These are phyloP conservation scores for Rhizopogon vesiculosus DNA, from an alignment of 768 basidiomycete species.

Conservation along the genomic window DNA sequence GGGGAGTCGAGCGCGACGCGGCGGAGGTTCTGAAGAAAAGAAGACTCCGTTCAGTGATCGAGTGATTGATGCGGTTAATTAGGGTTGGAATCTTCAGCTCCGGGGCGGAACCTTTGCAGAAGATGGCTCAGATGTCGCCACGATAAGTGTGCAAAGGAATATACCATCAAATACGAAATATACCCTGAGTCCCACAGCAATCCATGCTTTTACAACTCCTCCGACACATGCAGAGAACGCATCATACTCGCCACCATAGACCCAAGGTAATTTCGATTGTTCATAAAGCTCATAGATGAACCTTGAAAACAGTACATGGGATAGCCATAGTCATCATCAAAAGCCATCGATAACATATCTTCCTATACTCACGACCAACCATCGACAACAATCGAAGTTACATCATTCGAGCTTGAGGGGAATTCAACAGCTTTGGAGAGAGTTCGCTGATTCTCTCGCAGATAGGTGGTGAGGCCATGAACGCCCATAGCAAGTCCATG, in stretches of 20 bases:
- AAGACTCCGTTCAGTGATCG: constrained; percentile 54
- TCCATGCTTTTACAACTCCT: constrained; percentile 61
- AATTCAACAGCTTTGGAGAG: constrained; percentile 36
- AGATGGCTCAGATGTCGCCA: neutral
- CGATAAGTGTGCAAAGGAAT: constrained; percentile 10
- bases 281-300: constrained; percentile 71
- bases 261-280: constrained; percentile 67
- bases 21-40: constrained; percentile 81
- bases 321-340: constrained; percentile 6
- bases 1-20: constrained; percentile 52
- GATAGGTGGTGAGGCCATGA: constrained; percentile 47
- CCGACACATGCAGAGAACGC: constrained; percentile 47
- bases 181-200: constrained; percentile 55
- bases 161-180: constrained; percentile 84
- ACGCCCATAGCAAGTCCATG: constrained; percentile 39
- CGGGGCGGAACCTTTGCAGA: constrained; percentile 56
- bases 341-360: constrained; percentile 5
- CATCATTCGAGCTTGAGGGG: constrained; percentile 6
- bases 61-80: constrained; percentile 52
- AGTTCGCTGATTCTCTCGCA: constrained; percentile 39
- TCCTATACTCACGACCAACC: constrained; percentile 75
- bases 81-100: constrained; percentile 69
- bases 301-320: constrained; percentile 29
- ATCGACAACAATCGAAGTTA: constrained; percentile 64
- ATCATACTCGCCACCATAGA: constrained; percentile 78